Percentiles rank a stretch among this genome's conserved stretches.
These are phyloP conservation scores for Takakia lepidozioides DNA, from an alignment of 225 moss, liverwort and hornwort genomes.

Conservation along the genomic window DNA sequence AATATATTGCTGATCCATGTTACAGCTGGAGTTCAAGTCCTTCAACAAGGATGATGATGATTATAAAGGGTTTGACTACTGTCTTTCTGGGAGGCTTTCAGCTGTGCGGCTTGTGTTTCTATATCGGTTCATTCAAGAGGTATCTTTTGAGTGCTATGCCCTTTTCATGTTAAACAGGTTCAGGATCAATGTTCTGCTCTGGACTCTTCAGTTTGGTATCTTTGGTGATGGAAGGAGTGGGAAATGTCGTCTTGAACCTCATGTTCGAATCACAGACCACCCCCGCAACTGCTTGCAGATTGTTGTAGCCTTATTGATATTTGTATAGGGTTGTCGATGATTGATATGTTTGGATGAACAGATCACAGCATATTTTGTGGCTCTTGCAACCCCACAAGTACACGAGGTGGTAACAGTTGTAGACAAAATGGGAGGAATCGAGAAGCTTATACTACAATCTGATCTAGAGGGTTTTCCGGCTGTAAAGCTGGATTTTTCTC, in stretches of 20 bases:
- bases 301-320: too few species aligned
- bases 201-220: too few species aligned
- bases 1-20: slow-evolving; percentile 19
- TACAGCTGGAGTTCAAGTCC: slow-evolving; percentile 85
- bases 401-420: slow-evolving; percentile 84
- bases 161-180: too few species aligned
- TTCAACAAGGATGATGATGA: slow-evolving; percentile 96
- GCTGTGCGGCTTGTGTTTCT: slow-evolving; percentile 96
- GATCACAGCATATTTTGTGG: slow-evolving; percentile 83
- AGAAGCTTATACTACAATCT: slow-evolving; percentile 86
- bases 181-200: too few species aligned
- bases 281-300: too few species aligned
- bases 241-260: too few species aligned
- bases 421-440: slow-evolving; percentile 77
- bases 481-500: slow-evolving; percentile 80
- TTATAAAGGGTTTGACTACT: slow-evolving; percentile 86
- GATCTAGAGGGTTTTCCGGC: slow-evolving; percentile 85
- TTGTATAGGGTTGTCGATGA: background rate
- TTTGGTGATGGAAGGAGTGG: too few species aligned
- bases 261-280: too few species aligned
- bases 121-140: slow-evolving; percentile 97
- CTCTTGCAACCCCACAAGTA: slow-evolving; percentile 87
- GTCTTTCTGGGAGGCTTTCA: slow-evolving; percentile 82
- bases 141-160: too few species aligned
- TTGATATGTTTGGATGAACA: slow-evolving; percentile 10